A percentile compares a stretch with the other conserved stretches of the same genome.
Evolutionary conservation across 192 early-diverging fungal genomes (phyloP).

Genomic region (Physocladia obscura): DNA sequence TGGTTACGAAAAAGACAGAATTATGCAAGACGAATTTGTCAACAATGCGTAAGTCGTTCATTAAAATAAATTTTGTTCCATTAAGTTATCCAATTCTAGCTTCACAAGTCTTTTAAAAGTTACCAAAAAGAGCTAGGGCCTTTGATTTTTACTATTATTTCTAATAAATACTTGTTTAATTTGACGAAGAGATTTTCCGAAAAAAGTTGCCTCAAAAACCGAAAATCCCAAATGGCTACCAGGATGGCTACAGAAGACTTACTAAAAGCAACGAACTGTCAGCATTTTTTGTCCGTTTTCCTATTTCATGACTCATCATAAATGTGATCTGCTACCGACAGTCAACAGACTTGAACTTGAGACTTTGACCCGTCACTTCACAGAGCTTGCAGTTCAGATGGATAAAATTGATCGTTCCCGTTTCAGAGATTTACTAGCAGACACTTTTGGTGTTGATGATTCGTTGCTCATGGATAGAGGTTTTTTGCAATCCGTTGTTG

Average conservation of each 20-base stretch:
- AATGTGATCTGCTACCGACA: too few relatives aligned
- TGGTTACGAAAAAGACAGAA: conserved; percentile 35
- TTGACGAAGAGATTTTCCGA: not conserved
- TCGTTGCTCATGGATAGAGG: conserved; percentile 64
- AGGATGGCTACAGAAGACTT: conserved; percentile 34
- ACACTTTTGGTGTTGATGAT: conserved; percentile 61
- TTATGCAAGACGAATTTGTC: conserved; percentile 37
- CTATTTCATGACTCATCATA: not conserved
- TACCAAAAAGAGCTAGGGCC: too few relatives aligned
- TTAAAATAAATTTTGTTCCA: not conserved
- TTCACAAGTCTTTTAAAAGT: conserved; percentile 11
- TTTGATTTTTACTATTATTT: too few relatives aligned
- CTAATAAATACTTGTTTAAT: not conserved
- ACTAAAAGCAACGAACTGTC: conserved; percentile 37
- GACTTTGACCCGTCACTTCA: conserved; percentile 40
- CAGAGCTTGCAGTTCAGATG: conserved; percentile 34
- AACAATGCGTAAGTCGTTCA: conserved; percentile 36
- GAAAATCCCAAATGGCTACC: conserved; percentile 5
- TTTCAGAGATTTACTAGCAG: conserved; percentile 59
- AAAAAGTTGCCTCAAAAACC: not conserved
- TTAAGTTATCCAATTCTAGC: not conserved
- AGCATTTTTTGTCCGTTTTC: not conserved
- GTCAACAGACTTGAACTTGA: conserved; percentile 53
- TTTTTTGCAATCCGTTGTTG: conserved; percentile 5
- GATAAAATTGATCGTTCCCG: conserved; percentile 59